Percentiles rank a stretch among this genome's conserved stretches.
These are phyloP conservation scores for Vinca major DNA, from an alignment of 305 asterid species.

Conservation along the genomic window DNA sequence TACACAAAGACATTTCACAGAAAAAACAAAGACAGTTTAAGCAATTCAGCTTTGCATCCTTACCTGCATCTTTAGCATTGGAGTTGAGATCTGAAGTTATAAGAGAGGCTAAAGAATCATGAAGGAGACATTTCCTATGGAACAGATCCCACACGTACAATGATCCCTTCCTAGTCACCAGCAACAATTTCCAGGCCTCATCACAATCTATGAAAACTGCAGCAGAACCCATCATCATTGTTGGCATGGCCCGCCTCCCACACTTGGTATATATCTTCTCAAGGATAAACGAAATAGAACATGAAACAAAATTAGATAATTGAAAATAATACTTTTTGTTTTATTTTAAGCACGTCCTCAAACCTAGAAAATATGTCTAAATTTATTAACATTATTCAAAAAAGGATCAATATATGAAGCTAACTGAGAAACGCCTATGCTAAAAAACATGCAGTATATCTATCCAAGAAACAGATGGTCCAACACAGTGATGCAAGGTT, in stretches of 20 bases:
- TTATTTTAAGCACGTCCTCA: background rate
- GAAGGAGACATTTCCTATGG: conserved; percentile 72
- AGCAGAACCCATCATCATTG: conserved; percentile 91
- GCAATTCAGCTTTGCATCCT: conserved; percentile 3
- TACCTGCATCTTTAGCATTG: conserved; percentile 38
- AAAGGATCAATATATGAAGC: background rate
- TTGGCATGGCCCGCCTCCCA: conserved; percentile 95
- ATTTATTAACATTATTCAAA: background rate
- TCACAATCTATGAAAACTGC: conserved; percentile 91
- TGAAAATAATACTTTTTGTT: background rate
- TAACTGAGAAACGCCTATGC: background rate
- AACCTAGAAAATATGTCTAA: background rate
- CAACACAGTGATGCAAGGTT: background rate
- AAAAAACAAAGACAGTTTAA: background rate
- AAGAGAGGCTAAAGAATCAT: conserved; percentile 70
- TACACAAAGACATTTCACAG: background rate
- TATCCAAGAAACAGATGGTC: background rate
- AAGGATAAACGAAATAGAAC: conserved; percentile 8
- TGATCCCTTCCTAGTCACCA: conserved; percentile 78
- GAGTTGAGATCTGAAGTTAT: conserved; percentile 35
- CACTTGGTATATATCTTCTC: conserved; percentile 81
- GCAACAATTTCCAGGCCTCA: conserved; percentile 77
- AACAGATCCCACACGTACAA: conserved; percentile 82
- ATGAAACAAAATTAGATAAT: background rate
- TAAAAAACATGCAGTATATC: background rate